Evolutionary conservation across 352 stramenopile genomes (phyloP).

Genomic region (Globisporangium iwayamae): DNA sequence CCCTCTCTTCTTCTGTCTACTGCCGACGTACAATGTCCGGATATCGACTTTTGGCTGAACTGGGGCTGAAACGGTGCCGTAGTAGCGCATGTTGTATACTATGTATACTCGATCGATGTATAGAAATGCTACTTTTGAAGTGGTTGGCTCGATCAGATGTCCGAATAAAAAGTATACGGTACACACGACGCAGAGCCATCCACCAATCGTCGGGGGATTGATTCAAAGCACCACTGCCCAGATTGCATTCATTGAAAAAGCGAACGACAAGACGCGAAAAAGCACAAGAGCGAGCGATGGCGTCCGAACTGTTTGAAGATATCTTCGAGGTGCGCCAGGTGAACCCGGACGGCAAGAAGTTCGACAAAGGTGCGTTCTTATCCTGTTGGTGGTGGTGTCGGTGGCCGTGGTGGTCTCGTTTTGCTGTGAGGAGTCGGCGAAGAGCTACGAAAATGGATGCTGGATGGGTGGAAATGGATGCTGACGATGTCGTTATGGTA

Average conservation of each 20-base stretch:
- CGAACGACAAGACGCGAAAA: constrained; percentile 2
- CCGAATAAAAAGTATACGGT: constrained; percentile 3
- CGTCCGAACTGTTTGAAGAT: constrained; percentile 96
- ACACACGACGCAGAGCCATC: constrained; percentile 11
- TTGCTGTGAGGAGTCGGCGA: too few species aligned
- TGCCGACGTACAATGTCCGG: constrained; percentile 3
- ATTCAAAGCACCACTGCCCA: neutral
- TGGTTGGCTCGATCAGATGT: neutral
- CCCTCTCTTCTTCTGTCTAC: neutral
- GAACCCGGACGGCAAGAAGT: constrained; percentile 98
- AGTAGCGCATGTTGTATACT: neutral
- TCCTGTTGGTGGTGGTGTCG: neutral
- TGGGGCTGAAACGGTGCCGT: neutral
- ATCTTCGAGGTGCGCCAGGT: constrained; percentile 97
- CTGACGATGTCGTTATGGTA: constrained; percentile 12
- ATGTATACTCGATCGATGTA: neutral
- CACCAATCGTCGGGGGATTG: constrained; percentile 12
- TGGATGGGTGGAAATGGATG: neutral
- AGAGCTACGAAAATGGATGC: neutral
- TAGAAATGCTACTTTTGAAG: neutral
- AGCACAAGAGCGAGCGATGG: constrained; percentile 37
- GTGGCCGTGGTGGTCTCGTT: neutral
- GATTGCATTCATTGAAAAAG: constrained; percentile 10
- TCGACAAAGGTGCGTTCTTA: constrained; percentile 81
- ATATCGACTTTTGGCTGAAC: neutral